Percentiles rank a stretch among this genome's conserved stretches.
phyloP scores from a whole-genome alignment of 1,139 yeast genomes.

The Hyphopichia pseudoburtonii region DNA sequence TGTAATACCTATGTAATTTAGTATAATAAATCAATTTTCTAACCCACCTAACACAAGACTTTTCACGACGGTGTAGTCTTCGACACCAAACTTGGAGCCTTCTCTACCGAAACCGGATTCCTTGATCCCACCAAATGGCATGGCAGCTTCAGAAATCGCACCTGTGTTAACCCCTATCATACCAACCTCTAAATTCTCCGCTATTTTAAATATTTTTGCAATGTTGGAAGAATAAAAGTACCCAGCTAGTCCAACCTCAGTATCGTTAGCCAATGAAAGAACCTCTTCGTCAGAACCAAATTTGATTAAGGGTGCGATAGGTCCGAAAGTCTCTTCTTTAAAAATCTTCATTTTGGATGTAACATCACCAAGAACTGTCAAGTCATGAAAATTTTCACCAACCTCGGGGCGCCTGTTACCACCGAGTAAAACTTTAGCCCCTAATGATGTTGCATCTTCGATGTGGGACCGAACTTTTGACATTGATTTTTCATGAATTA shows the following conservation, averaged over 20 bases:
- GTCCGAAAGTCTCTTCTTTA: slow-evolving; percentile 86
- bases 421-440: slow-evolving; percentile 63
- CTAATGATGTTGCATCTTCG: slow-evolving; percentile 70
- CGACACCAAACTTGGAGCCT: slow-evolving; percentile 74
- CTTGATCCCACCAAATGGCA: slow-evolving; percentile 82
- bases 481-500: slow-evolving; percentile 67
- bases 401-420: slow-evolving; percentile 67
- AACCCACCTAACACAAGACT: slow-evolving; percentile 23
- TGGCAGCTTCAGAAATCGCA: slow-evolving; percentile 63
- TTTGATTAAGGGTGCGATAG: slow-evolving; percentile 74
- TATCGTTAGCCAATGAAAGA: slow-evolving; percentile 63
- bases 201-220: slow-evolving; percentile 54
- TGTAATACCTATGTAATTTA: slow-evolving; percentile 4
- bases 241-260: slow-evolving; percentile 49
- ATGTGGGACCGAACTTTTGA: slow-evolving; percentile 71
- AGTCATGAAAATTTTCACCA: slow-evolving; percentile 75
- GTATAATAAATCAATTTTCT: slow-evolving; percentile 5
- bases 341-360: slow-evolving; percentile 62
- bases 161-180: slow-evolving; percentile 84
- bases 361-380: slow-evolving; percentile 70
- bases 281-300: slow-evolving; percentile 71
- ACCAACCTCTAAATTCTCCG: slow-evolving; percentile 70
- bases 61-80: slow-evolving; percentile 54
- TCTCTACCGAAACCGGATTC: slow-evolving; percentile 84
- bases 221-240: slow-evolving; percentile 44